Base-by-base conservation (phyloP, 2,329 filamentous ascomycete genomes). In the Sarocladium brachiariae region DNA sequence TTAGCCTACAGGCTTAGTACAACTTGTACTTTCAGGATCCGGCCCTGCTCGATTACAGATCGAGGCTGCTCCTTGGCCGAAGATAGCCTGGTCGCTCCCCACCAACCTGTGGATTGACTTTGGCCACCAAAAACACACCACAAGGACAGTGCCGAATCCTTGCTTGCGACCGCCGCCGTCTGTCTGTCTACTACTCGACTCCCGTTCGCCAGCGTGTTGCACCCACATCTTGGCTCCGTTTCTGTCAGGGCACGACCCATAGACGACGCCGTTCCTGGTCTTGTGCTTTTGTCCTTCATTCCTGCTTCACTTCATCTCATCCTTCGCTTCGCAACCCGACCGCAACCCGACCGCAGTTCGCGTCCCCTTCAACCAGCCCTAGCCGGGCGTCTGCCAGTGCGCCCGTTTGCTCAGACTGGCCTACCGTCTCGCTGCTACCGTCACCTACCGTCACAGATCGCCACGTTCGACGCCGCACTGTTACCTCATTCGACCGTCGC, bases 161-260 rank as follows among this genome's bases (percentile, higher is more conserved):
- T 47, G 43, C 43, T 30, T 16, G 25, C 43, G 43, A 47, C 43
- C 43, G 43, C 33, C 43, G 33, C 27, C n/a, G n/a, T n/a, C n/a
- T n/a, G n/a, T n/a, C n/a, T n/a, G n/a, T n/a, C n/a, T n/a, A n/a
- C n/a, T n/a, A 30, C 27, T 30, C 7, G 27, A 18, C 27, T 30
- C 25, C 25, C n/a, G 33, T 25, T 47, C 31, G 27, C 43, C 43
- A 31, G 24, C 43, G 10, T 19, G n/a, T 25, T 18, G 14, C 43
- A 21, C 27, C 43, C 43, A 47, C 43, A 47, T 19, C 24, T 25
- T 43, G 39, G 39, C 21, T n/a, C 10, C 14, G n/a, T 11, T 30
- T 30, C 13, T n/a, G n/a, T n/a, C 37, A 39, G 37, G 11, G 37
- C 37, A 39, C 37, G 37, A 39, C 11, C 23, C 23, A 19, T 43